Percentiles rank a stretch among this genome's conserved stretches.
Evolutionary conservation across 352 stramenopile species (phyloP).

Genomic region (Phytophthora ramorum): DNA sequence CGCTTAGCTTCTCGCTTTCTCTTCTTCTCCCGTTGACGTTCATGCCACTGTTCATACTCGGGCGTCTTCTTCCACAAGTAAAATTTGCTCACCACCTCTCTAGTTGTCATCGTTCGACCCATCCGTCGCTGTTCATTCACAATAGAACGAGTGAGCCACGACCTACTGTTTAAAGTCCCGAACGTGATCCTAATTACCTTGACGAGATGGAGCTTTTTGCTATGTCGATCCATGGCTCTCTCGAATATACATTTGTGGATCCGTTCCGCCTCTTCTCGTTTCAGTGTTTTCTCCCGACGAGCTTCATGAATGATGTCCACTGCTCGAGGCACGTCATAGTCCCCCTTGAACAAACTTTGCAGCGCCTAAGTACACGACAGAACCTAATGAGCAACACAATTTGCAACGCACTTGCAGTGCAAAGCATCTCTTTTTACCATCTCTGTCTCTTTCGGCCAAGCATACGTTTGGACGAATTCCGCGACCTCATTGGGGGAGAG

Average conservation of each 20-base stretch:
- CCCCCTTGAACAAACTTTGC: conserved; percentile 54
- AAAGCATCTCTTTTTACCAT: conserved; percentile 42
- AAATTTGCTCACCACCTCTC: conserved; percentile 65
- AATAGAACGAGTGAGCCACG: conserved; percentile 2
- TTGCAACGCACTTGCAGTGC: conserved; percentile 7
- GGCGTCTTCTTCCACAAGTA: conserved; percentile 72
- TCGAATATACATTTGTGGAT: conserved; percentile 55
- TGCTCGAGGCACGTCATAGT: conserved; percentile 52
- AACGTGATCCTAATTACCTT: conserved; percentile 40
- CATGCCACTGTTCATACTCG: conserved; percentile 60
- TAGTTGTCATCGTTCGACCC: conserved; percentile 38
- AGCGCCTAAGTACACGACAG: conserved; percentile 45
- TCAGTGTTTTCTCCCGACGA: conserved; percentile 39
- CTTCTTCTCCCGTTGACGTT: conserved; percentile 51
- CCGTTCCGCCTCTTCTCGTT: conserved; percentile 36
- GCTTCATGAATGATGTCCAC: conserved; percentile 47
- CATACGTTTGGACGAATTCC: conserved; percentile 59
- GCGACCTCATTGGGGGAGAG: conserved; percentile 38
- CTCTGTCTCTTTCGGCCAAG: conserved; percentile 62
- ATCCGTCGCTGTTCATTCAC: conserved; percentile 47
- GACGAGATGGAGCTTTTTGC: conserved; percentile 73
- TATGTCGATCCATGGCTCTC: conserved; percentile 49
- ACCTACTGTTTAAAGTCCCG: neutral
- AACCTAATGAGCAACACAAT: conserved; percentile 9
- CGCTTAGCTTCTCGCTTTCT: conserved; percentile 61